A percentile compares a stretch with the other conserved stretches of the same genome.
phyloP scores from a whole-genome alignment of 2,329 filamentous ascomycete species.

The Fusarium sp. region DNA sequence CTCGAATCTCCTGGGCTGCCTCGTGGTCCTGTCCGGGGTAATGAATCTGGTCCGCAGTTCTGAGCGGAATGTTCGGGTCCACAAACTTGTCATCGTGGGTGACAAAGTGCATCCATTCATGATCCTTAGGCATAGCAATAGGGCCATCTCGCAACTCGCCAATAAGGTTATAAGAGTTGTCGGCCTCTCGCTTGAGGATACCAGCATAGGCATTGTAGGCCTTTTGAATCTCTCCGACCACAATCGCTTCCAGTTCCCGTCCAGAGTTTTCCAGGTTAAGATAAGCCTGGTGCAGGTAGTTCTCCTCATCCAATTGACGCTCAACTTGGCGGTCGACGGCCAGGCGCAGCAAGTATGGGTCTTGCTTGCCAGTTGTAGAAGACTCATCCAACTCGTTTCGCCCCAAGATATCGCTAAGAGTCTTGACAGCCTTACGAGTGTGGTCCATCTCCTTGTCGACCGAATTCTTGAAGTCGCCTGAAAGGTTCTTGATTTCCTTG shows the following conservation, averaged over 20 bases:
- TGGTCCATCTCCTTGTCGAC: slow-evolving; percentile 94
- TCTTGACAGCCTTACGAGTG: slow-evolving; percentile 82
- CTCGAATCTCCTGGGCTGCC: slow-evolving; percentile 84
- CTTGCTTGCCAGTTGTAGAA: slow-evolving; percentile 82
- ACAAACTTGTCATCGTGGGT: slow-evolving; percentile 86
- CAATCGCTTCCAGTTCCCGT: slow-evolving; percentile 93
- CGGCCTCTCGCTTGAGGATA: slow-evolving; percentile 91
- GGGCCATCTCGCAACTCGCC: slow-evolving; percentile 87
- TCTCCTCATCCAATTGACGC: slow-evolving; percentile 94
- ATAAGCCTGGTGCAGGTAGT: slow-evolving; percentile 96
- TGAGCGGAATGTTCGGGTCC: slow-evolving; percentile 82
- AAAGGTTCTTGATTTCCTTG: slow-evolving; percentile 95
- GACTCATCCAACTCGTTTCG: slow-evolving; percentile 83
- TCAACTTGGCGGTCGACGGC: slow-evolving; percentile 91
- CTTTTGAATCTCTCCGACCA: slow-evolving; percentile 97
- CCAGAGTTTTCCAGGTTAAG: slow-evolving; percentile 95
- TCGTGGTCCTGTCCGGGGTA: slow-evolving; percentile 93
- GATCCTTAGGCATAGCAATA: slow-evolving; percentile 92
- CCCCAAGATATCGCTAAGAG: slow-evolving; percentile 84
- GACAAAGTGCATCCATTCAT: slow-evolving; percentile 90
- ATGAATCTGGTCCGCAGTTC: slow-evolving; percentile 83
- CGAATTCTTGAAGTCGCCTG: slow-evolving; percentile 95
- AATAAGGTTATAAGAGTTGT: slow-evolving; percentile 80
- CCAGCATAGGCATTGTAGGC: slow-evolving; percentile 94
- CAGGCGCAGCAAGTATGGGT: slow-evolving; percentile 89